Percentiles rank a stretch among this genome's conserved stretches.
Conservation (phyloP, 345 rosid species). For the Salix viminalis region DNA sequence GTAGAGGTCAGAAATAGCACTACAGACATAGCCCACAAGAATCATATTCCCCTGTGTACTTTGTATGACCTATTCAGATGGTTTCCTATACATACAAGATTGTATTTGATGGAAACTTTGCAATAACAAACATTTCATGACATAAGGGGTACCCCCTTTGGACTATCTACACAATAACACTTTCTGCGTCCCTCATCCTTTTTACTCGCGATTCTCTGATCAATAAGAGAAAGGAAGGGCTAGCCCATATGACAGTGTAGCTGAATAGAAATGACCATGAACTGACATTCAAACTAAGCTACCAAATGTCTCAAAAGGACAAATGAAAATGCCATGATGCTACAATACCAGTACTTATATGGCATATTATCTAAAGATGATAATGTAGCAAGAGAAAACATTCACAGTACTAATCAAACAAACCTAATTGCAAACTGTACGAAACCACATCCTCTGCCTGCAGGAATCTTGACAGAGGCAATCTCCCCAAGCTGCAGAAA, state of each 20-base stretch:
- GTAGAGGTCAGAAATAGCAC: neutral
- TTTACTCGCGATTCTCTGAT: slow-evolving; percentile 8
- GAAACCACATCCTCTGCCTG: slow-evolving; percentile 82
- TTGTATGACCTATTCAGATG: neutral
- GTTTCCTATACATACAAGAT: neutral
- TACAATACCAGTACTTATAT: neutral
- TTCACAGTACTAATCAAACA: neutral
- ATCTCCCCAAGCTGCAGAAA: slow-evolving; percentile 76
- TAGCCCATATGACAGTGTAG: neutral
- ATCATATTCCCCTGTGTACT: neutral
- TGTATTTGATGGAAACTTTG: neutral
- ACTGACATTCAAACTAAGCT: neutral
- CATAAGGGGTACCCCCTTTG: neutral
- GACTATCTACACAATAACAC: neutral
- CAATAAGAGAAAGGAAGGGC: slow-evolving; percentile 6
- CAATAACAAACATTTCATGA: neutral
- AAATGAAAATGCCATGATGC: neutral
- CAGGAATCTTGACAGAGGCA: slow-evolving; percentile 74
- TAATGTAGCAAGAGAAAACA: neutral
- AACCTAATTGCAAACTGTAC: slow-evolving; percentile 77
- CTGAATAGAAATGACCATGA: neutral
- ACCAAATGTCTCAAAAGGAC: neutral
- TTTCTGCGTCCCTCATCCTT: slow-evolving; percentile 12
- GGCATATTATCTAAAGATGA: neutral
- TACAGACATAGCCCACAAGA: neutral